These are phyloP conservation scores for Knoxia roxburghii DNA, from an alignment of 257 asterid species.

Conservation along the genomic window DNA sequence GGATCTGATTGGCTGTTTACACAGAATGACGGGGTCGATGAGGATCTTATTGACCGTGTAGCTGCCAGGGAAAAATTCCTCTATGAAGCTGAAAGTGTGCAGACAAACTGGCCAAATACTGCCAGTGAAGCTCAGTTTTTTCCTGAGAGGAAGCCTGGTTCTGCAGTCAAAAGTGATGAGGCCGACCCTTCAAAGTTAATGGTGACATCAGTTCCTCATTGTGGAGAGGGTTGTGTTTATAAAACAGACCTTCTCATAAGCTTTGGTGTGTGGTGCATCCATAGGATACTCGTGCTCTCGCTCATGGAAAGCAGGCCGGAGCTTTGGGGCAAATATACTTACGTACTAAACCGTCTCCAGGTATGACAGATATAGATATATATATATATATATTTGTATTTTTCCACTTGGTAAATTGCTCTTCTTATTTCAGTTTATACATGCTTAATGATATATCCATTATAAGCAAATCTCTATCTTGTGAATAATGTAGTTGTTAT, in stretches of 20 bases:
- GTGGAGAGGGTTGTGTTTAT: conserved; percentile 97
- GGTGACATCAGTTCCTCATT: conserved; percentile 66
- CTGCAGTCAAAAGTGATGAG: conserved; percentile 38
- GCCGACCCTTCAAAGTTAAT: conserved; percentile 48
- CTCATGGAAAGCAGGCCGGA: conserved; percentile 97
- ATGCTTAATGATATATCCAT: background rate
- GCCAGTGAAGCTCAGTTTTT: conserved; percentile 22
- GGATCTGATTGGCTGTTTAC: conserved; percentile 87
- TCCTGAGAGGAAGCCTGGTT: conserved; percentile 37
- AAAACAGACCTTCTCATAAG: conserved; percentile 67
- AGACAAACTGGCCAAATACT: conserved; percentile 17
- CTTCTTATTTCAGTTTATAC: background rate
- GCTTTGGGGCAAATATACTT: conserved; percentile 97
- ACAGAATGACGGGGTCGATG: conserved; percentile 90
- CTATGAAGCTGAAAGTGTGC: conserved; percentile 58
- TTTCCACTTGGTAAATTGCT: too few species aligned
- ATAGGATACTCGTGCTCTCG: conserved; percentile 84
- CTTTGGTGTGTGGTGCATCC: conserved; percentile 99
- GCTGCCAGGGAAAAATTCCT: conserved; percentile 80
- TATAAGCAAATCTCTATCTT: too few species aligned
- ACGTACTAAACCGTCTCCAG: conserved; percentile 93
- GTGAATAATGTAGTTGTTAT: too few species aligned
- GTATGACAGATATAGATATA: conserved; percentile 30
- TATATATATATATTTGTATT: too few species aligned
- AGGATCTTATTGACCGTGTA: conserved; percentile 87